phyloP scores from a whole-genome alignment of 2,329 filamentous ascomycete genomes.

The Conoideocrella luteorostrata region DNA sequence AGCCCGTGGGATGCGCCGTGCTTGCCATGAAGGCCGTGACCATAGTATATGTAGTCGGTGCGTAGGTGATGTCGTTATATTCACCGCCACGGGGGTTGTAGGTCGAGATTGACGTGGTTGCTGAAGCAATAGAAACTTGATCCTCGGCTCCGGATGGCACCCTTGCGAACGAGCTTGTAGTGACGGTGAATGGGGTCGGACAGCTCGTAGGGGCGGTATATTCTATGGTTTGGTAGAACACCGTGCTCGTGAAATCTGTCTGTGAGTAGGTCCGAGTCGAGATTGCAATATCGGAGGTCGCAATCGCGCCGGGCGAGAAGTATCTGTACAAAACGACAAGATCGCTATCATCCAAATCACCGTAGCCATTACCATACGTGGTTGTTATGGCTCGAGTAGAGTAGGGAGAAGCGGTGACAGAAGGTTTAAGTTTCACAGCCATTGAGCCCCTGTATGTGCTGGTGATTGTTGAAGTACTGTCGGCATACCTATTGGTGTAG shows the following conservation, averaged over 20 bases:
- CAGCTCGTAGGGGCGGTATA: constrained; percentile 21
- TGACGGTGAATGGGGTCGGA: constrained; percentile 21
- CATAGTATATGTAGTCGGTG: constrained; percentile 4
- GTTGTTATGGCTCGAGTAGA: neutral
- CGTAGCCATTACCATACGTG: neutral
- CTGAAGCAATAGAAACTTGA: constrained; percentile 9
- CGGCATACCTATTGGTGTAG: neutral
- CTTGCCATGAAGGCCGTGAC: constrained; percentile 13
- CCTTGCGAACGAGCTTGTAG: constrained; percentile 9
- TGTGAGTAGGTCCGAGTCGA: neutral
- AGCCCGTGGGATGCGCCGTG: constrained; percentile 5
- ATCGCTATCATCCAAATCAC: too few relatives aligned
- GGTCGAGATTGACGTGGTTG: neutral
- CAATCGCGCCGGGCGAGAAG: neutral
- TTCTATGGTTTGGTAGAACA: constrained; percentile 13
- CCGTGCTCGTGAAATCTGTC: constrained; percentile 7
- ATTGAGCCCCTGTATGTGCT: neutral
- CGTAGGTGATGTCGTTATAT: constrained; percentile 7
- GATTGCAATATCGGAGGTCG: neutral
- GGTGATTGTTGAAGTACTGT: neutral
- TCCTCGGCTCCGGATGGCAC: constrained; percentile 9
- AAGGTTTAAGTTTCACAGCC: neutral
- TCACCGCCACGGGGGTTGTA: too few relatives aligned
- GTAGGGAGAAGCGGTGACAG: neutral
- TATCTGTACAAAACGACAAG: neutral